Conservation (phyloP, 2,329 filamentous ascomycete genomes). For the Leptosphaerulina australis region DNA sequence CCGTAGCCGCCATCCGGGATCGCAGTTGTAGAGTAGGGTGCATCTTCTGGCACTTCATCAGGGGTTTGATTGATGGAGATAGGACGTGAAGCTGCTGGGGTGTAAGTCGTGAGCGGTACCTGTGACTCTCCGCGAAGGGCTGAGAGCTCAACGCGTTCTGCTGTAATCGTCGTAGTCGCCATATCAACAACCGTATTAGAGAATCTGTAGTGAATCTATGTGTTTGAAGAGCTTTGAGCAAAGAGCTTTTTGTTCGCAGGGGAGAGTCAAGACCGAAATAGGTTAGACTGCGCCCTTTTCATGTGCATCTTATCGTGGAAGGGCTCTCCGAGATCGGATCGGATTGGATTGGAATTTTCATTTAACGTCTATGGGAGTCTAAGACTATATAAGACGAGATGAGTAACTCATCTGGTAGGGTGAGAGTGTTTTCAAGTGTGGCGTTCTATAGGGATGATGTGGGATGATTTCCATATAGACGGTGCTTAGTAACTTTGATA, state of each 20-base stretch:
- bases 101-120: slow-evolving; percentile 3
- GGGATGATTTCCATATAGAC: background rate
- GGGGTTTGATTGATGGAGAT: background rate
- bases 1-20: slow-evolving; percentile 62
- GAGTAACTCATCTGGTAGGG: no score
- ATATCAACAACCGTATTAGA: background rate
- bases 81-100: background rate
- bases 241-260: background rate
- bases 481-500: background rate
- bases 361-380: no score
- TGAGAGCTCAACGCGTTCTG: slow-evolving; percentile 23
- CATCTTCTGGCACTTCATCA: slow-evolving; percentile 7
- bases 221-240: background rate
- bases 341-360: background rate
- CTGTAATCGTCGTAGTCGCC: slow-evolving; percentile 16
- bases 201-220: background rate
- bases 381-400: no score
- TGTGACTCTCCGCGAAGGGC: slow-evolving; percentile 6
- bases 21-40: slow-evolving; percentile 20
- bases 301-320: background rate
- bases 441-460: no score
- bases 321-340: background rate
- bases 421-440: no score
- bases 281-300: slow-evolving; percentile 14
- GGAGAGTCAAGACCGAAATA: background rate